Evolutionary conservation across 169 alveolate species (phyloP).

Genomic region (Ichthyophthirius multifiliis): DNA sequence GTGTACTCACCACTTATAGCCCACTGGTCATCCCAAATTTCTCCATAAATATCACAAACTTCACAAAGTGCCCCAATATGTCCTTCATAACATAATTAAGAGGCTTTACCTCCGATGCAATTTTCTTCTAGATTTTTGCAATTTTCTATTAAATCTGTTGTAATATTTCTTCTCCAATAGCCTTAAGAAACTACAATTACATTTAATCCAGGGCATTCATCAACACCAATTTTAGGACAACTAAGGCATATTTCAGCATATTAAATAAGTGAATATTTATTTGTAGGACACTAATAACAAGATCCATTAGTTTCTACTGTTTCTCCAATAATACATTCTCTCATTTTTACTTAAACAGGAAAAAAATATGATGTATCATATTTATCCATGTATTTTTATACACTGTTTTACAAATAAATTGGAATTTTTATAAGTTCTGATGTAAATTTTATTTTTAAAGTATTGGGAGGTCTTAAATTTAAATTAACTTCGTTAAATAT

Average conservation of each 20-base stretch:
- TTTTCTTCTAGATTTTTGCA: background rate
- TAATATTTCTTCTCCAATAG: background rate
- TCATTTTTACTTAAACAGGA: background rate
- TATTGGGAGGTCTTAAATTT: background rate
- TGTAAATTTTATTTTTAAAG: background rate
- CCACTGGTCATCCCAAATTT: background rate
- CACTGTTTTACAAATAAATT: too few species aligned
- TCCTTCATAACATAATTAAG: background rate
- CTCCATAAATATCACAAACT: conserved; percentile 1
- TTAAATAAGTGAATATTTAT: background rate
- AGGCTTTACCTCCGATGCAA: background rate
- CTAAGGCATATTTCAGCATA: background rate
- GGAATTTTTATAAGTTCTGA: background rate
- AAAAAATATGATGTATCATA: background rate
- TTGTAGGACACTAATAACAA: background rate
- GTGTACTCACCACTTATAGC: background rate
- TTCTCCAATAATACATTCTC: background rate
- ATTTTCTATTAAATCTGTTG: background rate
- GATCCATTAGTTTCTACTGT: background rate
- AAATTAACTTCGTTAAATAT: background rate
- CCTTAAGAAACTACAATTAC: background rate
- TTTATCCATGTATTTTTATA: background rate
- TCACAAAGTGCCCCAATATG: conserved; percentile 6
- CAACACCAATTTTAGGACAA: background rate
- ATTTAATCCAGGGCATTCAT: background rate